Base-by-base conservation (phyloP, 805 yeast species). In the Saturnispora halmiae region DNA sequence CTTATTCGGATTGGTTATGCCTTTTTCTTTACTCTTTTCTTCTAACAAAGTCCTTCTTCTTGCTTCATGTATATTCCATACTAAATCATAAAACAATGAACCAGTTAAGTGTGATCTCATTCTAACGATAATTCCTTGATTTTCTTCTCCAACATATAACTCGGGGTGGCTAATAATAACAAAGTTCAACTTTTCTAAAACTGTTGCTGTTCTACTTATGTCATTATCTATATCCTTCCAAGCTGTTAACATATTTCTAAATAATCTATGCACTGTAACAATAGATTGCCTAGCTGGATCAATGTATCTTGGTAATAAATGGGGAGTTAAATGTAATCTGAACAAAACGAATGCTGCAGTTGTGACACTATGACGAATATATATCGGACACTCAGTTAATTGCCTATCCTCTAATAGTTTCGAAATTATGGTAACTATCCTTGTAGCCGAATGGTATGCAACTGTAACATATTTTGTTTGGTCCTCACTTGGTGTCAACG, bases 41-140 rank as follows among this genome's bases (percentile, higher is more conserved):
- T 58, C 60, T 44, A 69, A 73, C 36, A 70, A 52, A 28, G 73
- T 70, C 40, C 94, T 66, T 56, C 96, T 69, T 56, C 94, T 70
- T 1, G 95, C 96, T 55, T 88, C 96, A 60, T 88, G 96, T 36
- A 88, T 81, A 58, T 94, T 82, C 87, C 95, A 87, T 10, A 88
- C 90, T 39, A 88, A 67, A 59, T 88, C 96, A 56, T 88, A 88
- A 52, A 88, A 88, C 39, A 88, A 61, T 0, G 96, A 86, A 1
- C 92, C 95, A 0, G 96, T 82, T 50, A 88, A 67, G 60, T 88
- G 96, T 0, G 95, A 84, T 53, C 96, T 72, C 94, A 88, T 88
- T 44, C 88, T 70, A 3, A 83, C 73, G 36, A 88, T 83, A 24
- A 88, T 82, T 3, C 83, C 80, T n/a, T 75, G 77, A 9, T 77